phyloP scores from a whole-genome alignment of 2,329 filamentous ascomycete species.

The Ascochyta viciae-villosae region DNA sequence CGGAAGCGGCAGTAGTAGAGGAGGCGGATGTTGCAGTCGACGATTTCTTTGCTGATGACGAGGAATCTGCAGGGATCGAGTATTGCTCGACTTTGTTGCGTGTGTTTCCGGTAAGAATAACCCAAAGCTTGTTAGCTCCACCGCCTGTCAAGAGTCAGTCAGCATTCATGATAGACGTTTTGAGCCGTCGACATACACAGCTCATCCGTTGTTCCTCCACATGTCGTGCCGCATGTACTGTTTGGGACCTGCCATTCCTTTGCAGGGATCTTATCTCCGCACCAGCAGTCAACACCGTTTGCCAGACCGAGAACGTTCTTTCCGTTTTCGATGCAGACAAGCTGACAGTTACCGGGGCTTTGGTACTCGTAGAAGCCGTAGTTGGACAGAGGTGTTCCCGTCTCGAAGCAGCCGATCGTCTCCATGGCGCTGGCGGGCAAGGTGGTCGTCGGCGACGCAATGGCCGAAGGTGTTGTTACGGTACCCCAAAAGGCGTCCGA shows the following conservation, averaged over 20 bases:
- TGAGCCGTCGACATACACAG: conserved; percentile 63
- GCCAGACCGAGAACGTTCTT: conserved; percentile 69
- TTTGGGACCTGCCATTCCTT: conserved; percentile 61
- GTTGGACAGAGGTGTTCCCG: conserved; percentile 55
- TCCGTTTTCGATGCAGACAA: conserved; percentile 55
- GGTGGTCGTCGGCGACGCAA: conserved; percentile 43
- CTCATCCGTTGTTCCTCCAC: conserved; percentile 67
- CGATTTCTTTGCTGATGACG: conserved; percentile 24
- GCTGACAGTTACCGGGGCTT: conserved; percentile 62
- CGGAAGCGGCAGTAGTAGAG: conserved; percentile 24
- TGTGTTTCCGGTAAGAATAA: conserved; percentile 60
- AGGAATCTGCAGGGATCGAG: conserved; percentile 32
- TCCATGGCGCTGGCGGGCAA: conserved; percentile 36
- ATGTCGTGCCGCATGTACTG: conserved; percentile 68
- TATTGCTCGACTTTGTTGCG: conserved; percentile 48
- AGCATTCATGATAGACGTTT: background rate
- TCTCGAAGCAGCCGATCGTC: conserved; percentile 61
- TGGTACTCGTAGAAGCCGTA: conserved; percentile 61
- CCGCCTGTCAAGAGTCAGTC: conserved; percentile 59
- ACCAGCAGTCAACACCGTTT: conserved; percentile 71
- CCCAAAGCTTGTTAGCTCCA: conserved; percentile 59
- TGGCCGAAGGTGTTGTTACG: conserved; percentile 26
- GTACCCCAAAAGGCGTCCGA: conserved; percentile 27
- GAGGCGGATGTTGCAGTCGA: conserved; percentile 27
- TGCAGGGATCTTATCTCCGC: conserved; percentile 73